Evolutionary conservation across 805 yeast genomes (phyloP).

Genomic region (Wickerhamomyces alni): DNA sequence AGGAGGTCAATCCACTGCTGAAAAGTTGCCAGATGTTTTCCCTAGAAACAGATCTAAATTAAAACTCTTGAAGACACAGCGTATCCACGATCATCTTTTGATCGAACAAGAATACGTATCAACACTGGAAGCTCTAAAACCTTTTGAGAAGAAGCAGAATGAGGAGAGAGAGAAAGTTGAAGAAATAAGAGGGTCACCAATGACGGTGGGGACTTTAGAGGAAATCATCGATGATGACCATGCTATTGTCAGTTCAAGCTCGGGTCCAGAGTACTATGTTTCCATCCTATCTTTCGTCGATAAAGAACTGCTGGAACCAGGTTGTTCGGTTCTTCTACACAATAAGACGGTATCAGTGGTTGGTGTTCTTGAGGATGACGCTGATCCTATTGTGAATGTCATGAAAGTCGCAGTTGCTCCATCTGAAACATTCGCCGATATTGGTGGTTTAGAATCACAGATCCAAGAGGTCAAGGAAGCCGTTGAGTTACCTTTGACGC

Average conservation of each 20-base stretch:
- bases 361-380: constrained; percentile 97
- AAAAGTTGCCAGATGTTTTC: constrained; percentile 77
- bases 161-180: constrained; percentile 95
- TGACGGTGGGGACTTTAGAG: constrained; percentile 93
- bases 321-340: constrained; percentile 91
- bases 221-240: constrained; percentile 98
- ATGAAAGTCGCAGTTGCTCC: constrained; percentile 99
- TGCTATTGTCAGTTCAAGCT: constrained; percentile 92
- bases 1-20: constrained; percentile 81
- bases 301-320: constrained; percentile 92
- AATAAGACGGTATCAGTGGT: constrained; percentile 94
- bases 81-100: constrained; percentile 92
- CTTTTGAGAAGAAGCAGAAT: constrained; percentile 93
- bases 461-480: constrained; percentile 98
- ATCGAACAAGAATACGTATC: constrained; percentile 95
- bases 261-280: constrained; percentile 97
- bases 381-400: constrained; percentile 96
- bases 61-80: constrained; percentile 84
- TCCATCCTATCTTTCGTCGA: constrained; percentile 95
- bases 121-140: constrained; percentile 90
- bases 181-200: constrained; percentile 92
- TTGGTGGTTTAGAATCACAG: constrained; percentile 93
- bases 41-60: constrained; percentile 94
- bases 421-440: constrained; percentile 92
- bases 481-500: constrained; percentile 91